A percentile compares a stretch with the other conserved stretches of the same genome.
Conservation (phyloP, 331 rosid genomes). For the Rhamnella rubrinervis region DNA sequence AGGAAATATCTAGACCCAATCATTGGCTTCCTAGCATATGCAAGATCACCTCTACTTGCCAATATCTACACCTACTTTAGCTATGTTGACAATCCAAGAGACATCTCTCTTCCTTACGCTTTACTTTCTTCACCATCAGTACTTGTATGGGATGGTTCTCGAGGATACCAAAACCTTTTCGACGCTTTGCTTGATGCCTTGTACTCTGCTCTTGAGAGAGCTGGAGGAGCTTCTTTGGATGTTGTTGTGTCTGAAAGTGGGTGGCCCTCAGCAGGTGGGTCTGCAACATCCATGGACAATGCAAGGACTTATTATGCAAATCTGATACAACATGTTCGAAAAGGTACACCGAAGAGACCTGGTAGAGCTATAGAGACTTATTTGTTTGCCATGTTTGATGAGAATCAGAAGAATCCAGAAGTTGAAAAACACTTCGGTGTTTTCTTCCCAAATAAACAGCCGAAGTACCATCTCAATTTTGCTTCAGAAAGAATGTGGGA, state of each 20-base stretch:
- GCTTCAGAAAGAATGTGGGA: conserved; percentile 30
- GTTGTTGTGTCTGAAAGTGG: conserved; percentile 74
- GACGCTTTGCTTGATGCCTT: conserved; percentile 62
- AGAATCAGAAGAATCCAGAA: conserved; percentile 53
- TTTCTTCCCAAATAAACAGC: conserved; percentile 51
- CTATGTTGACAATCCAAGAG: conserved; percentile 33
- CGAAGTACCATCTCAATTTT: conserved; percentile 53
- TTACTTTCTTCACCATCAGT: conserved; percentile 54
- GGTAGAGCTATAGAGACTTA: conserved; percentile 46
- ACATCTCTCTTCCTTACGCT: conserved; percentile 59
- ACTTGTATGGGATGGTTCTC: conserved; percentile 38
- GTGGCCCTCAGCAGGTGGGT: conserved; percentile 65
- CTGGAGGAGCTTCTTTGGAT: conserved; percentile 44
- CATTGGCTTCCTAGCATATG: conserved; percentile 49
- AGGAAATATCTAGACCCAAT: conserved; percentile 58
- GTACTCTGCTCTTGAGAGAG: conserved; percentile 54
- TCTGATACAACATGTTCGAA: conserved; percentile 45
- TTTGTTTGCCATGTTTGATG: conserved; percentile 68
- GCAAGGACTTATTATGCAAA: conserved; percentile 47
- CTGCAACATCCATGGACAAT: conserved; percentile 43
- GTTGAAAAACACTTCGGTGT: conserved; percentile 63
- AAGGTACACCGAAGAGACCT: conserved; percentile 55
- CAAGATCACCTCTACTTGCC: conserved; percentile 50
- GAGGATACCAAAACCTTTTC: conserved; percentile 57
- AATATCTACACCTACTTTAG: conserved; percentile 68